Conservation (phyloP, 352 stramenopile species). For the Phytopythium litorale region DNA sequence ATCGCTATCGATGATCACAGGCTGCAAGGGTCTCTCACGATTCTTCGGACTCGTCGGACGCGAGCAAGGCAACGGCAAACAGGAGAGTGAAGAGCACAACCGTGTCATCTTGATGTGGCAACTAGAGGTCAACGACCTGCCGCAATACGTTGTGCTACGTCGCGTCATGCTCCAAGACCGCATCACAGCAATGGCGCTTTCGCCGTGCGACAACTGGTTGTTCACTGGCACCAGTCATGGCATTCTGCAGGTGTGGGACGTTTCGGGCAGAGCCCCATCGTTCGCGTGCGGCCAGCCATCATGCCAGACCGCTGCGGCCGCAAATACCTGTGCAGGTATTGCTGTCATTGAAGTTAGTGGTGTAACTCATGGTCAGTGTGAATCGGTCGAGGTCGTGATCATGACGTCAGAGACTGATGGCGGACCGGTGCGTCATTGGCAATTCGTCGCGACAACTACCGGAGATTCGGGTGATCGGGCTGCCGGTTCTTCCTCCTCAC, state of each 20-base stretch:
- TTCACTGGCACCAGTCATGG: constrained; percentile 39
- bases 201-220: constrained; percentile 44
- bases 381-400: constrained; percentile 19
- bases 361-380: background rate
- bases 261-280: constrained; percentile 16
- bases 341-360: constrained; percentile 8
- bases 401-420: constrained; percentile 25
- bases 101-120: constrained; percentile 20
- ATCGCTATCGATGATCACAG: constrained; percentile 29
- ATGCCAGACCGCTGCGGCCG: constrained; percentile 3
- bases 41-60: constrained; percentile 34
- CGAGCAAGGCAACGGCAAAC: background rate
- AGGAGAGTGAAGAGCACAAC: background rate
- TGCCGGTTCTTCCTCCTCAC: background rate
- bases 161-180: constrained; percentile 27
- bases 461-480: background rate
- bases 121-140: constrained; percentile 8
- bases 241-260: constrained; percentile 52
- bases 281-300: background rate
- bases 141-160: constrained; percentile 15
- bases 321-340: constrained; percentile 12
- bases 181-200: constrained; percentile 33
- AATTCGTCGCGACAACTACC: background rate
- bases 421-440: constrained; percentile 38
- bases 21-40: constrained; percentile 13